Evolutionary conservation across 2,329 filamentous ascomycete species (phyloP).

Genomic region (Amylocarpus encephaloides): DNA sequence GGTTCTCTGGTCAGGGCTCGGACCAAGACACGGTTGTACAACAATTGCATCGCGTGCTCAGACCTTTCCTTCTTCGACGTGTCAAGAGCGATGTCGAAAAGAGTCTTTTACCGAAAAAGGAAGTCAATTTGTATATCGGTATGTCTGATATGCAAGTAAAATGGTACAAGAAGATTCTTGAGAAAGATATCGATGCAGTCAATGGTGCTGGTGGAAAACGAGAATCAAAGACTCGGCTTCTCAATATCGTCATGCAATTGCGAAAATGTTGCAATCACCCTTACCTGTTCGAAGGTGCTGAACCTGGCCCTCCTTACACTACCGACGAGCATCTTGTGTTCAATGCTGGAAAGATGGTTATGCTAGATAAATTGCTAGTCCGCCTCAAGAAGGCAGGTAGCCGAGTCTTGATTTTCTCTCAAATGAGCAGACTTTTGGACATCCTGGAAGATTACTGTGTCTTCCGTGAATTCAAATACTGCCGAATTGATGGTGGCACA

Average conservation of each 20-base stretch:
- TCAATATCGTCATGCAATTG: slow-evolving; percentile 99
- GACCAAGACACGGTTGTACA: slow-evolving; percentile 96
- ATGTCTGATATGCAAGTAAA: slow-evolving; percentile 99
- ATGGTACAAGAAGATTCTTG: slow-evolving; percentile 98
- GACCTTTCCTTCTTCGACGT: slow-evolving; percentile 88
- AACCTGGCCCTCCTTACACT: slow-evolving; percentile 94
- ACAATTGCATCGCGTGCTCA: slow-evolving; percentile 86
- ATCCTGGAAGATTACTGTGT: slow-evolving; percentile 98
- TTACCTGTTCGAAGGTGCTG: slow-evolving; percentile 94
- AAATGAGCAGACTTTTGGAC: slow-evolving; percentile 96
- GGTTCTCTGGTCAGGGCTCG: slow-evolving; percentile 86
- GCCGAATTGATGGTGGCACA: slow-evolving; percentile 92
- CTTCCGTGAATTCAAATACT: slow-evolving; percentile 91
- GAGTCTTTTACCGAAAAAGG: slow-evolving; percentile 93
- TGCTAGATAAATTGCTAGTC: slow-evolving; percentile 84
- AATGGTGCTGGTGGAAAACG: slow-evolving; percentile 94
- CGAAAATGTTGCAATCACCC: slow-evolving; percentile 99
- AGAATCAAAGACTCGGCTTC: slow-evolving; percentile 90
- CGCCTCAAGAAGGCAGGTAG: slow-evolving; percentile 82
- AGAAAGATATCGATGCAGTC: slow-evolving; percentile 98
- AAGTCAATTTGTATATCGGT: slow-evolving; percentile 92
- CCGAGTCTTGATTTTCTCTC: slow-evolving; percentile 96
- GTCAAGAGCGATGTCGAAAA: slow-evolving; percentile 99
- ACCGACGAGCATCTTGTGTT: slow-evolving; percentile 92
- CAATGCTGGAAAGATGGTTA: slow-evolving; percentile 96